These are phyloP conservation scores for Colletotrichum sp. DNA, from an alignment of 2,329 filamentous ascomycete species.

Conservation along the genomic window DNA sequence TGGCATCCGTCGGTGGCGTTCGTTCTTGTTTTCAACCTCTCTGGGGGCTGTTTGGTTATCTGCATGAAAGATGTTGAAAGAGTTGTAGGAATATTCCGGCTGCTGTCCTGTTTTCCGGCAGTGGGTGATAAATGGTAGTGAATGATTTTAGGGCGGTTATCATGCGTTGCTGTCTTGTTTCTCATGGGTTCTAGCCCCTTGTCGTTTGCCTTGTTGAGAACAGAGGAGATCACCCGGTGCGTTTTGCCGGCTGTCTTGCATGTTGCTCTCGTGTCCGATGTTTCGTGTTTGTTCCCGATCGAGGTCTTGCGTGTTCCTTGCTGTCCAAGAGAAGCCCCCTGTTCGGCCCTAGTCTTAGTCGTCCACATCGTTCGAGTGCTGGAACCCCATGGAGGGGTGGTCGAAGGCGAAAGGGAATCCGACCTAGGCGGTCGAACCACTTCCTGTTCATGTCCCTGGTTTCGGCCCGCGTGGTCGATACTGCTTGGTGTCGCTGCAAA, in stretches of 20 bases:
- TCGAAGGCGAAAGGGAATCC: background rate
- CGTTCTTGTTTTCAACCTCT: background rate
- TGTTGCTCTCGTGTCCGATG: background rate
- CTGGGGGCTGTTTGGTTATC: background rate
- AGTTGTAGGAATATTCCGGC: background rate
- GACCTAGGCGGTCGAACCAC: background rate
- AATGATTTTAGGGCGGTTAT: background rate
- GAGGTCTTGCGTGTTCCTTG: background rate
- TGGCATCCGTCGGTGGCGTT: conserved; percentile 15
- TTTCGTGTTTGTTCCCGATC: background rate
- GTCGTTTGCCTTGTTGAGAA: background rate
- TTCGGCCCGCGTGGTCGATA: background rate
- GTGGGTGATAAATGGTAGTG: background rate
- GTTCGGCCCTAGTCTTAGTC: background rate
- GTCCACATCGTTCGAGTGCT: background rate
- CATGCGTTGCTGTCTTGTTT: background rate
- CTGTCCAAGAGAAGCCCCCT: background rate
- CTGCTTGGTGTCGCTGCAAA: background rate
- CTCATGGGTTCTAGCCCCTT: background rate
- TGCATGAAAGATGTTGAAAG: conserved; percentile 3
- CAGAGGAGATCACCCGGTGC: background rate
- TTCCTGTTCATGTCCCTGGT: background rate
- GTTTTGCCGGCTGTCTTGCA: background rate
- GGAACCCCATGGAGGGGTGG: background rate
- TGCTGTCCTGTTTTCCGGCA: background rate